These are phyloP conservation scores for Yamadazyma diospyri DNA, from an alignment of 1,139 yeast genomes.

Conservation along the genomic window DNA sequence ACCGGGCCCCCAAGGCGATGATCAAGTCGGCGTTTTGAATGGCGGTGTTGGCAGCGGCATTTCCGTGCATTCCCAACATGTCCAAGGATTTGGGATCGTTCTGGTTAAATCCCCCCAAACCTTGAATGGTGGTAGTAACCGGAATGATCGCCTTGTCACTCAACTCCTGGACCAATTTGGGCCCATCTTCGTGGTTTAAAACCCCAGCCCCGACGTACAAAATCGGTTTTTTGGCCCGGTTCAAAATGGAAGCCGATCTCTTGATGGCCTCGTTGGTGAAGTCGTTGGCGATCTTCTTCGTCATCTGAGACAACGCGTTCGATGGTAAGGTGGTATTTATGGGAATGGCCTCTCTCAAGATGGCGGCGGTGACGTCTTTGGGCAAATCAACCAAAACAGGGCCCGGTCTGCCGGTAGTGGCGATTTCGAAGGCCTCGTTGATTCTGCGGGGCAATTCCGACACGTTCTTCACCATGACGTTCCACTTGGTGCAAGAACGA, in stretches of 20 bases:
- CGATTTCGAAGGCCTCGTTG: conserved; percentile 97
- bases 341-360: conserved; percentile 84
- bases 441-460: conserved; percentile 93
- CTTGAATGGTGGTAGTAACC: conserved; percentile 93
- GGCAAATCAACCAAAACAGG: conserved; percentile 97
- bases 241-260: conserved; percentile 75
- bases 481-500: conserved; percentile 97
- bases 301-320: conserved; percentile 66
- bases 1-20: conserved; percentile 93
- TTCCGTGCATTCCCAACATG: conserved; percentile 98
- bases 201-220: conserved; percentile 93
- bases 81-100: conserved; percentile 85
- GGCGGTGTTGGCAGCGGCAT: conserved; percentile 91
- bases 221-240: conserved; percentile 82
- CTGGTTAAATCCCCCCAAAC: conserved; percentile 92
- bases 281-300: conserved; percentile 69
- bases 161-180: conserved; percentile 71
- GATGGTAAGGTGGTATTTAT: conserved; percentile 82
- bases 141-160: conserved; percentile 92
- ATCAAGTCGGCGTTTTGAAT: conserved; percentile 92
- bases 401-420: conserved; percentile 95
- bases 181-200: conserved; percentile 77
- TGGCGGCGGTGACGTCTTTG: conserved; percentile 93
- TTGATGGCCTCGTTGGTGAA: conserved; percentile 72
- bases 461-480: conserved; percentile 94